Percentiles rank a stretch among this genome's conserved stretches.
These are phyloP conservation scores for Infundibulicybe gibba DNA, from an alignment of 768 basidiomycete genomes.

Conservation along the genomic window DNA sequence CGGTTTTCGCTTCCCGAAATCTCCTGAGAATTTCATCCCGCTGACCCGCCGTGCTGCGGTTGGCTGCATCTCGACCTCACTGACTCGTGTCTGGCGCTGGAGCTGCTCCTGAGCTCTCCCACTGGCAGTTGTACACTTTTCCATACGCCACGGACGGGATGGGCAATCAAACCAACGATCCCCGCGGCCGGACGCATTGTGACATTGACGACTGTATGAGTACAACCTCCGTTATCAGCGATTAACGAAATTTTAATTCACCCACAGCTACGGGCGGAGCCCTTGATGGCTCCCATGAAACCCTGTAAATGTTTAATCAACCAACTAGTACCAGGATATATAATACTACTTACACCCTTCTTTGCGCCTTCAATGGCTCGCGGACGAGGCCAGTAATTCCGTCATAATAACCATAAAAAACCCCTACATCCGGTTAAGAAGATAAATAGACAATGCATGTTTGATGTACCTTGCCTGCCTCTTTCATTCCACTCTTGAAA, in stretches of 20 bases:
- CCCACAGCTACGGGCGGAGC: slow-evolving; percentile 30
- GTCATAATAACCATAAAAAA: slow-evolving; percentile 32
- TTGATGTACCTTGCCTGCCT: slow-evolving; percentile 40
- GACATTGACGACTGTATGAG: slow-evolving; percentile 24
- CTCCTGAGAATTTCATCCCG: slow-evolving; percentile 26
- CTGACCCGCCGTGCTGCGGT: slow-evolving; percentile 27
- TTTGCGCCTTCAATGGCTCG: slow-evolving; percentile 29
- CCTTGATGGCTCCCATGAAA: slow-evolving; percentile 29
- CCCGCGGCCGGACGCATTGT: slow-evolving; percentile 28
- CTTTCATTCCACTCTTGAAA: slow-evolving; percentile 39
- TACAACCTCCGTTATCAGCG: too few species aligned
- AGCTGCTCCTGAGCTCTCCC: slow-evolving; percentile 26
- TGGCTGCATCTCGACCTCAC: slow-evolving; percentile 35
- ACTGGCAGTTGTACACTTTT: slow-evolving; percentile 26
- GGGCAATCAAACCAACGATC: slow-evolving; percentile 32
- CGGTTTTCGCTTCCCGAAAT: slow-evolving; percentile 31
- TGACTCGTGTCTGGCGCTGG: slow-evolving; percentile 31
- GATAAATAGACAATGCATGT: background rate
- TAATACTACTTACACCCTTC: slow-evolving; percentile 16
- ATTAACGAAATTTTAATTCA: slow-evolving; percentile 1
- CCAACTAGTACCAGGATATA: background rate
- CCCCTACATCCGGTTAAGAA: slow-evolving; percentile 9
- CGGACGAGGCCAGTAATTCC: slow-evolving; percentile 30
- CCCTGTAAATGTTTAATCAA: slow-evolving; percentile 13
- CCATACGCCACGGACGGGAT: slow-evolving; percentile 33